phyloP scores from a whole-genome alignment of 2,329 filamentous ascomycete species.

The Metarhizium sp. region DNA sequence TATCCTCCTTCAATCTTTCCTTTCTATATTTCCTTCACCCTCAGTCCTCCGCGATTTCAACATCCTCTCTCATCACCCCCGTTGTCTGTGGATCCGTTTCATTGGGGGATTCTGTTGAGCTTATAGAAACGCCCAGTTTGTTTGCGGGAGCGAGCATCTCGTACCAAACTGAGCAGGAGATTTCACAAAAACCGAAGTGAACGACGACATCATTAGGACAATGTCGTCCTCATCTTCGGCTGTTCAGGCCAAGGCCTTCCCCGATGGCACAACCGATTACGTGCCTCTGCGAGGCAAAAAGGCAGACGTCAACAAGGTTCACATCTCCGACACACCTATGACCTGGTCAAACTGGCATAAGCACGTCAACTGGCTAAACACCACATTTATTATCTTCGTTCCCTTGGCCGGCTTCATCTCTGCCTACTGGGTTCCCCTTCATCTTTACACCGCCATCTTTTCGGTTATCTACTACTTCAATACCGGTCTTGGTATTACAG shows the following conservation, averaged over 20 bases:
- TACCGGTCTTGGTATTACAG: conserved; percentile 72
- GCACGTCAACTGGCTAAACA: conserved; percentile 92
- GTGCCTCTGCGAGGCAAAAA: conserved; percentile 36
- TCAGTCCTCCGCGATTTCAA: neutral
- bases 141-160: neutral
- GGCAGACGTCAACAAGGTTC: conserved; percentile 59
- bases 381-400: conserved; percentile 68
- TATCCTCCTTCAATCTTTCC: neutral
- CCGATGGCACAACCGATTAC: conserved; percentile 48
- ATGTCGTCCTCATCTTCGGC: conserved; percentile 6
- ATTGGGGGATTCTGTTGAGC: neutral
- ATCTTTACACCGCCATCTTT: conserved; percentile 62
- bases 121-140: neutral
- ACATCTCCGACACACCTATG: conserved; percentile 76
- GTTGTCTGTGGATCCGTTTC: neutral
- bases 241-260: conserved; percentile 31
- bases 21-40: neutral
- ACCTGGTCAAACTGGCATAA: conserved; percentile 80
- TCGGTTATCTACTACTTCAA: conserved; percentile 74
- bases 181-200: neutral
- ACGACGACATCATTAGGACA: neutral
- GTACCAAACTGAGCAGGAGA: neutral
- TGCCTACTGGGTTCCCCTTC: conserved; percentile 69
- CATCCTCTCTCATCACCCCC: neutral
- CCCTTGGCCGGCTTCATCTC: conserved; percentile 65